Evolutionary conservation across 1,139 yeast genomes (phyloP), one percentile per base, ranked within the genome.

Genomic region (Kodamaea fungicola): DNA sequence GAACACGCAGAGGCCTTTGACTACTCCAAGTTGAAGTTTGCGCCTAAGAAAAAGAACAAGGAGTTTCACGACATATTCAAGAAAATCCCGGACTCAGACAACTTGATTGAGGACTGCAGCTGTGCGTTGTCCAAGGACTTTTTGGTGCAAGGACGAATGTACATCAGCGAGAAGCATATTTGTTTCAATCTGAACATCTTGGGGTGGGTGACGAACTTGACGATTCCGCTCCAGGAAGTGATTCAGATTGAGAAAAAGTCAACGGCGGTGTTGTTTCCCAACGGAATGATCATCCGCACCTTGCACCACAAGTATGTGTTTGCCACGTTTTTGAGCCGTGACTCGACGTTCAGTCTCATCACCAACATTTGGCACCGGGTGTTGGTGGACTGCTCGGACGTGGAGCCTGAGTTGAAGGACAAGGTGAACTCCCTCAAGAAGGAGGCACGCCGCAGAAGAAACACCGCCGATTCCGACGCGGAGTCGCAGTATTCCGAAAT

Each of bases 91-190:
- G 45, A 61, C 1, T 53, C 54, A 25, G 94, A 84, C 46, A 60
- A 63, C 33, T 64, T 83, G 30, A 67, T 83, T 34, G 81, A 77
- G 34, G 90, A 82, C 47, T 81, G 69, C 49, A 73, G 82, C 31
- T 84, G 92, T 67, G 94, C 94, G 0, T 64, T 79, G 24, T 77
- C 81, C 2, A 78, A 78, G 46, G 92, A 84, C 52, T 80, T 84
- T 22, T 62, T 84, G 33, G 71, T 83, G 8, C 94, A 84, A 48
- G 94, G 94, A 6, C 71, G 80, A 47, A 60, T 84, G 64, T 83
- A 79, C 53, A 61, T 84, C 9, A 73, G 83, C 38, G 80, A 78
- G 42, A 68, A 67, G 37, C 75, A 74, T 47, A 59, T 83, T 10
- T 78, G 85, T 44, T 84, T 84, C 61, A 82, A 81, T 46, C 80